Conservation (phyloP, 202 grass and related monocot genomes). For the Eragrostis tef region DNA sequence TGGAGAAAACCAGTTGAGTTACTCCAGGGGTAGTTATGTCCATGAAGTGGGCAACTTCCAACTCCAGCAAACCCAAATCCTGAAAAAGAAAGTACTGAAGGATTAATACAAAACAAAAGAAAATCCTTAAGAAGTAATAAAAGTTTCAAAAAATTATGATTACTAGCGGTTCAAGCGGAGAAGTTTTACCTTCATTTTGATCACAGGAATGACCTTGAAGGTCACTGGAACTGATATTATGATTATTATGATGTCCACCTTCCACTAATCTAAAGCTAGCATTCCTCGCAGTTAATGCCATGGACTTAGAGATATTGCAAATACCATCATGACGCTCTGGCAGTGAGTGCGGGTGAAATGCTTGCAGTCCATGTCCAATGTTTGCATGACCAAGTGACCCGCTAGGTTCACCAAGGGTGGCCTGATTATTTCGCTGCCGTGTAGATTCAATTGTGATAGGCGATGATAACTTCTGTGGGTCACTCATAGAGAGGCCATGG, state of each 20-base stretch:
- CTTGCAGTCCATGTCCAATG: constrained; percentile 50
- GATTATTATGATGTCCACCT: constrained; percentile 51
- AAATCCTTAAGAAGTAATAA: background rate
- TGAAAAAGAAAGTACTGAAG: constrained; percentile 38
- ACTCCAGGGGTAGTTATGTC: constrained; percentile 55
- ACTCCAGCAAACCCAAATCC: constrained; percentile 54
- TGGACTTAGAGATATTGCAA: constrained; percentile 59
- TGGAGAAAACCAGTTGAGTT: constrained; percentile 60
- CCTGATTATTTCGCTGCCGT: constrained; percentile 46
- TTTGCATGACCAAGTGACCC: constrained; percentile 57
- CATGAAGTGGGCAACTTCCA: constrained; percentile 59
- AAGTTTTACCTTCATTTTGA: constrained; percentile 56
- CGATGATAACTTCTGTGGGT: constrained; percentile 54
- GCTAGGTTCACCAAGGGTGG: constrained; percentile 39
- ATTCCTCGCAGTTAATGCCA: constrained; percentile 45
- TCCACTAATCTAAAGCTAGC: constrained; percentile 46
- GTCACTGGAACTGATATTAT: constrained; percentile 44
- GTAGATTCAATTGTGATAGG: constrained; percentile 64
- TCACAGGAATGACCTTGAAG: constrained; percentile 52
- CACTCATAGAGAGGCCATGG: constrained; percentile 37
- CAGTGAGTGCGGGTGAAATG: constrained; percentile 59
- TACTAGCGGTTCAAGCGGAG: background rate
- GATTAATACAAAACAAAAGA: constrained; percentile 29
- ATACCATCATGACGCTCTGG: constrained; percentile 45
- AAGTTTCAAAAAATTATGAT: background rate